Evolutionary conservation across 306 rosid species (phyloP).

Genomic region (Spatholobus suberectus): DNA sequence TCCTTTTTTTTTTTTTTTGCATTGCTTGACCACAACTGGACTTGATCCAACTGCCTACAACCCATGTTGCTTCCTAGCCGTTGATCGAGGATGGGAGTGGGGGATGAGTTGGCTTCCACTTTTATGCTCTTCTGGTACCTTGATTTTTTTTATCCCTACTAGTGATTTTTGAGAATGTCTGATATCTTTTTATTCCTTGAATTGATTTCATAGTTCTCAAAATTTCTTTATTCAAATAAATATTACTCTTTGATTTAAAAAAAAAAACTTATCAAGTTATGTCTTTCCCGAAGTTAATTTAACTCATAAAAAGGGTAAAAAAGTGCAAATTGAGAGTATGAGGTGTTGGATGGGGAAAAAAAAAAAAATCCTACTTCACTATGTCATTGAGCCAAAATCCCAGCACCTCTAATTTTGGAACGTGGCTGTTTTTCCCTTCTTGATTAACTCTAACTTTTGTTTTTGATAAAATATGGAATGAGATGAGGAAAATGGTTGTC

Average conservation of each 20-base stretch:
- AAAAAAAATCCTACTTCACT: not conserved
- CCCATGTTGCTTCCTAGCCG: too few species aligned
- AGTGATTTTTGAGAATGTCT: not conserved
- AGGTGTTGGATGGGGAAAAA: not conserved
- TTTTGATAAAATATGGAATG: not conserved
- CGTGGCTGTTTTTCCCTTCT: not conserved
- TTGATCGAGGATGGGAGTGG: too few species aligned
- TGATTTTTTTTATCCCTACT: too few species aligned
- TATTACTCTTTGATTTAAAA: not conserved
- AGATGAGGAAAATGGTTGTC: not conserved
- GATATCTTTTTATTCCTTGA: not conserved
- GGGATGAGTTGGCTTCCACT: too few species aligned
- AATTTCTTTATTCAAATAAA: not conserved
- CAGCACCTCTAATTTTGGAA: not conserved
- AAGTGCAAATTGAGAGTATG: not conserved
- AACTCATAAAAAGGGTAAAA: not conserved
- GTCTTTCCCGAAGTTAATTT: conserved; percentile 9
- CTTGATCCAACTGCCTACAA: too few species aligned
- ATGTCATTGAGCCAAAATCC: not conserved
- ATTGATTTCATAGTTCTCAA: not conserved
- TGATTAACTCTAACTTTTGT: not conserved
- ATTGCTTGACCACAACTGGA: too few species aligned
- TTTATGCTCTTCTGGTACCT: too few species aligned
- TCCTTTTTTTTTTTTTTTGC: too few species aligned
- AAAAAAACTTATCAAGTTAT: not conserved